These are phyloP conservation scores for Acidiella bohemica DNA, from an alignment of 495 filamentous ascomycete species.

Conservation along the genomic window DNA sequence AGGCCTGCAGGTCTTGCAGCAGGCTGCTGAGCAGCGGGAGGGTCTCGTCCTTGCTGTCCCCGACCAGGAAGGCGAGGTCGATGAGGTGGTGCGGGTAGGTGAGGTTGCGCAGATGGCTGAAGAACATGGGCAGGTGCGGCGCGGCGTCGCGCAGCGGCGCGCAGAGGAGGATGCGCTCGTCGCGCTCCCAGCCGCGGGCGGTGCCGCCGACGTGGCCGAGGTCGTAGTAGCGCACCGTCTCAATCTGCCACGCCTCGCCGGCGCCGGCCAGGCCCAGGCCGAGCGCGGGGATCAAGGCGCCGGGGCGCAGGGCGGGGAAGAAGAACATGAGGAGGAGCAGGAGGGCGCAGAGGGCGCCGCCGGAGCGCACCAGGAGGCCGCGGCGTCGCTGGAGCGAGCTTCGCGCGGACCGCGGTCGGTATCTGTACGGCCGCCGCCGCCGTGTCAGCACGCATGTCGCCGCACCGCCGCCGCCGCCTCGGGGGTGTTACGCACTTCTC, in stretches of 20 bases:
- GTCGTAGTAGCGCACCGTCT: conserved; percentile 95
- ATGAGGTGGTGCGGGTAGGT: conserved; percentile 96
- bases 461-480: not conserved
- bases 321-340: conserved; percentile 52
- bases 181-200: conserved; percentile 81
- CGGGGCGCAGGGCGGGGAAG: conserved; percentile 54
- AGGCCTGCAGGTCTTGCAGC: conserved; percentile 67
- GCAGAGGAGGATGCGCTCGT: conserved; percentile 89
- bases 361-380: conserved; percentile 58
- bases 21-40: conserved; percentile 58
- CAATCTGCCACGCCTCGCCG: conserved; percentile 60
- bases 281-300: conserved; percentile 42
- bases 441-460: not conserved
- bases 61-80: conserved; percentile 92
- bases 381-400: conserved; percentile 56
- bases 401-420: conserved; percentile 68
- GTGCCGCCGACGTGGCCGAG: conserved; percentile 79
- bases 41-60: conserved; percentile 90
- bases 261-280: conserved; percentile 51
- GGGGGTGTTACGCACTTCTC: conserved; percentile 20
- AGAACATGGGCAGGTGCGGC: conserved; percentile 94
- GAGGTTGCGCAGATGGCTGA: conserved; percentile 85
- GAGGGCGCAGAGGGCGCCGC: conserved; percentile 39
- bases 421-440: conserved; percentile 44
- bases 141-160: conserved; percentile 90